Base-by-base conservation (phyloP, 305 asterid genomes). In the Solanum hybrid region DNA sequence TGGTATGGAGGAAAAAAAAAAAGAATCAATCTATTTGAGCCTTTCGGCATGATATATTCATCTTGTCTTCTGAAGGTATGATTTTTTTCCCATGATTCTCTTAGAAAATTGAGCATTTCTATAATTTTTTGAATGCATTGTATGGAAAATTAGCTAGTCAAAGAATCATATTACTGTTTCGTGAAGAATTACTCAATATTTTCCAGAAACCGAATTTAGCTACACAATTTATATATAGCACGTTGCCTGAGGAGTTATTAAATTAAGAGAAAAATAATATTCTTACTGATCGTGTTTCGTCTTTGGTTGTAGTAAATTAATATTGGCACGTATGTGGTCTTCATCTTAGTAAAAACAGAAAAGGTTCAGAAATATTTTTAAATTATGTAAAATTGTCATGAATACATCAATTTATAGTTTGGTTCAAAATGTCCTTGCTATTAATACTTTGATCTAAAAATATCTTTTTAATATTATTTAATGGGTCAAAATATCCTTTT, bases 21-120 rank as follows among this genome's bases (percentile, higher is more conserved):
- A 29, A 33, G 39, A 83, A 83, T 83, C 73, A 5, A 4, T 3
- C 12, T 45, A 10, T 51, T 78, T 83, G 27, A 5, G 39, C 36
- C 88, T 84, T 84, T 84, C 76, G 88, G 88, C 88, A 84, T 51
- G 73, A 29, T 17, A 17, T 4, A 84, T 84, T 84, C 88, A 84
- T 84, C 75, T 84, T 84, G 26, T 84, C 20, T 82, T 82, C 1
- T 41, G 26, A 82, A 26, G 70, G 26, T 26, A 26, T 82, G 37
- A 82, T 38, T 31, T 9, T 31, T 24, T 14, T 11, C 10, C 36
- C 37, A 39, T 4, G 37, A 38, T 26, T 82, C 72, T 41, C 32
- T 82, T 11, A 26, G 9, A 81, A 39, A 22, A 61, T 26, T 27
- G 12, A 5, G 17, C 7, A 3, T 24, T 26, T 26, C 36, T 39